Percentiles rank a stretch among this genome's conserved stretches.
Evolutionary conservation across 495 filamentous ascomycete genomes (phyloP).

Genomic region (Usnea hakonensis): DNA sequence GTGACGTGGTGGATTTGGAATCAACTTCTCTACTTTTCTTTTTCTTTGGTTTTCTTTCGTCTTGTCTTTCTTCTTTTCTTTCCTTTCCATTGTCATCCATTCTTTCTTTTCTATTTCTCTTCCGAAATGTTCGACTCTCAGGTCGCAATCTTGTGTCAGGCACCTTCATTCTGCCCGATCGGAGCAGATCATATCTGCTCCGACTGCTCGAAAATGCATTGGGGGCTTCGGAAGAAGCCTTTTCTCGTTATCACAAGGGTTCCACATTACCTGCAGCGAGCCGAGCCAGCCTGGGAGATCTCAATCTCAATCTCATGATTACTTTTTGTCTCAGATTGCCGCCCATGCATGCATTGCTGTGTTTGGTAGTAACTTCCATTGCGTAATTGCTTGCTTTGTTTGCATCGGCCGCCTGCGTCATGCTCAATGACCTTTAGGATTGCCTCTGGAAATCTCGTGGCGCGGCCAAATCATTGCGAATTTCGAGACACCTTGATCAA

Average conservation of each 20-base stretch:
- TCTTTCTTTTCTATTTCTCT: neutral
- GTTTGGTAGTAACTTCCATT: neutral
- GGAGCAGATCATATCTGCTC: neutral
- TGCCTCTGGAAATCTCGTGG: neutral
- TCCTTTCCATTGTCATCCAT: too few species aligned
- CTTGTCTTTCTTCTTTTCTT: neutral
- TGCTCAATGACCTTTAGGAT: neutral
- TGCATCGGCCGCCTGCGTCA: neutral
- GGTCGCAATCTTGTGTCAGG: neutral
- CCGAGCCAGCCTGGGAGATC: slow-evolving; percentile 3
- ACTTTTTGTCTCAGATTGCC: neutral
- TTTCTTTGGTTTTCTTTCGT: neutral
- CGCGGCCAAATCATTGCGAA: neutral
- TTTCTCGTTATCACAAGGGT: neutral
- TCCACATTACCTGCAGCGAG: neutral
- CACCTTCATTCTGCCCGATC: neutral
- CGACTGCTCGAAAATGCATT: neutral
- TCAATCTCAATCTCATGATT: neutral
- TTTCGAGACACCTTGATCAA: too few species aligned
- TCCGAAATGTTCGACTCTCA: neutral
- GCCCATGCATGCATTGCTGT: neutral
- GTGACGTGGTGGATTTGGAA: neutral
- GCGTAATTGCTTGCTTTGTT: neutral
- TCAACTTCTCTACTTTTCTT: neutral
- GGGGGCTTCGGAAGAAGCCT: neutral